Conservation (phyloP, 208 protist genomes). For the Herpetomonas tarakana region DNA sequence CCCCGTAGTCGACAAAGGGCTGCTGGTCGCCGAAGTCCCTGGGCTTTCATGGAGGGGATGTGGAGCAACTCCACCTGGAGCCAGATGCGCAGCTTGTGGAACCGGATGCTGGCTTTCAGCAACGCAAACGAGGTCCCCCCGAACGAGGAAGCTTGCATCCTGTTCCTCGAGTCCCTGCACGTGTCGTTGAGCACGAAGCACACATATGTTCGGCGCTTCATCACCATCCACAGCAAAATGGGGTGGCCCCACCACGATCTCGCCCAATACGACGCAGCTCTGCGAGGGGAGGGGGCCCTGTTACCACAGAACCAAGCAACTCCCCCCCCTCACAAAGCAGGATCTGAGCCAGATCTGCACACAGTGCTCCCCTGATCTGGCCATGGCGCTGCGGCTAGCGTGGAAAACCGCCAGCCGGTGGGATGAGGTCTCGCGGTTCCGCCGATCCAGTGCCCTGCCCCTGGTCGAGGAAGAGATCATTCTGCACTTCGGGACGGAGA, state of each 20-base stretch:
- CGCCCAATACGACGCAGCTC: slow-evolving; percentile 6
- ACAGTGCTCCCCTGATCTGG: no score
- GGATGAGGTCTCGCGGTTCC: slow-evolving; percentile 8
- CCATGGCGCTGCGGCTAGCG: slow-evolving; percentile 1
- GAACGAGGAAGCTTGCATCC: no score
- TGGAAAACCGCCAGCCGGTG: slow-evolving; percentile 20
- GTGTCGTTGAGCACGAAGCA: no score
- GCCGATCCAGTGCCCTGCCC: background rate
- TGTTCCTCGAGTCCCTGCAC: no score
- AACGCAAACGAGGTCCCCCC: no score
- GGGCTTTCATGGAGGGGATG: no score
- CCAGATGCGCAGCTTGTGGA: no score
- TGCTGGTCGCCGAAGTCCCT: no score
- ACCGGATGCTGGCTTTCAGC: no score
- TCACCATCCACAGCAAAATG: slow-evolving; percentile 13
- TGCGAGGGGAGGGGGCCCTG: slow-evolving; percentile 1
- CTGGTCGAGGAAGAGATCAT: background rate
- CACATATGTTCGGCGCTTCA: background rate
- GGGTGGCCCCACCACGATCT: slow-evolving; percentile 2
- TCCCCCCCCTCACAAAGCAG: background rate
- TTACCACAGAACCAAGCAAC: slow-evolving; percentile 5
- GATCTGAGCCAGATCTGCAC: slow-evolving; percentile 2
- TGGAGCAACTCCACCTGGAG: no score
- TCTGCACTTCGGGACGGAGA: slow-evolving; percentile 11
- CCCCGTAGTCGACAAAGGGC: no score